Conservation (phyloP, 2,329 filamentous ascomycete species). For the Penicillium janthinellum region DNA sequence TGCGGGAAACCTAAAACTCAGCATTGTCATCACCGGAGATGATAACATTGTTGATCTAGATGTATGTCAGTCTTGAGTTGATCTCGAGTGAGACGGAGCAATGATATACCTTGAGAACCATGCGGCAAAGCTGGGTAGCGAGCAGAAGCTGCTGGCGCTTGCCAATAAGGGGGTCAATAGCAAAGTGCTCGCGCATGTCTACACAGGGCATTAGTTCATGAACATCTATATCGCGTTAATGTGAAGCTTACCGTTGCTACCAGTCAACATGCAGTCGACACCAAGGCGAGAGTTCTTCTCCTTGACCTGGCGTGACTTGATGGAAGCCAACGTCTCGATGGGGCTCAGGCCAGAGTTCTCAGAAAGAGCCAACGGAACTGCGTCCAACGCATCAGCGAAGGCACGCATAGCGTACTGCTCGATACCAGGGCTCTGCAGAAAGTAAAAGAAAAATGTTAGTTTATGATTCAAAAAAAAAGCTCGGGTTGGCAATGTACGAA, state of each 20-base stretch:
- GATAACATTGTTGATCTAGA: slow-evolving; percentile 84
- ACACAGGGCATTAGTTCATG: slow-evolving; percentile 16
- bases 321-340: slow-evolving; percentile 88
- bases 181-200: slow-evolving; percentile 97
- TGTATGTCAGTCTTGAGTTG: slow-evolving; percentile 17
- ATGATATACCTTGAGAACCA: slow-evolving; percentile 80
- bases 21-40: slow-evolving; percentile 83
- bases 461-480: not conserved
- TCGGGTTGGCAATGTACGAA: slow-evolving; percentile 31
- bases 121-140: slow-evolving; percentile 94
- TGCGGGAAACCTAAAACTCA: slow-evolving; percentile 66
- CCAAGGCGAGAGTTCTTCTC: slow-evolving; percentile 77
- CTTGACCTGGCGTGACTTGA: slow-evolving; percentile 97
- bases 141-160: slow-evolving; percentile 97
- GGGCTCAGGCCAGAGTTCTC: slow-evolving; percentile 97
- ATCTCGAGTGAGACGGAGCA: not conserved
- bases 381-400: slow-evolving; percentile 91
- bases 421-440: slow-evolving; percentile 75
- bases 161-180: slow-evolving; percentile 96
- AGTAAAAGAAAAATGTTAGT: slow-evolving; percentile 6
- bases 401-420: slow-evolving; percentile 99
- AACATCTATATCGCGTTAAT: not conserved
- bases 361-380: slow-evolving; percentile 90
- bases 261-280: slow-evolving; percentile 96
- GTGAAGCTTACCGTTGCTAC: slow-evolving; percentile 70